A percentile compares a stretch with the other conserved stretches of the same genome.
Evolutionary conservation across 768 basidiomycete genomes (phyloP).

Genomic region (Candolleomyces efflorescens): DNA sequence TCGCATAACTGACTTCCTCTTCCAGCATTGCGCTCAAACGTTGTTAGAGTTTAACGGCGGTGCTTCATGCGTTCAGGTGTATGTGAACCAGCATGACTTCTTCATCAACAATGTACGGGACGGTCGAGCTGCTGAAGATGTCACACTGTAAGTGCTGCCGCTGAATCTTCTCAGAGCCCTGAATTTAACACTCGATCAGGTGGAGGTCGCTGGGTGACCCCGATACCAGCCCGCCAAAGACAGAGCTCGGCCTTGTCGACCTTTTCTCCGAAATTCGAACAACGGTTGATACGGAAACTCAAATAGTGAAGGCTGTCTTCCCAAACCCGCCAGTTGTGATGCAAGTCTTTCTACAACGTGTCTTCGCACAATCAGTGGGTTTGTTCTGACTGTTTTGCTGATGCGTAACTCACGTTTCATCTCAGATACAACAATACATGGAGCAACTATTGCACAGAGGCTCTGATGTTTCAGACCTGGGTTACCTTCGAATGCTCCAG

Average conservation of each 20-base stretch:
- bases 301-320: conserved; percentile 98
- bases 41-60: conserved; percentile 98
- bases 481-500: conserved; percentile 87
- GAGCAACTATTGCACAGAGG: conserved; percentile 82
- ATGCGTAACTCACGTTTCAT: not conserved
- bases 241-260: conserved; percentile 73
- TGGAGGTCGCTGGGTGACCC: conserved; percentile 84
- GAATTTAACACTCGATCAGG: conserved; percentile 34
- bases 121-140: conserved; percentile 49
- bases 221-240: conserved; percentile 67
- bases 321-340: conserved; percentile 95
- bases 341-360: conserved; percentile 96
- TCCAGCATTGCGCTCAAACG: conserved; percentile 94
- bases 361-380: conserved; percentile 94
- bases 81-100: conserved; percentile 99
- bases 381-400: not conserved
- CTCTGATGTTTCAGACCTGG: conserved; percentile 74
- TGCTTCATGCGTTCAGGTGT: conserved; percentile 93
- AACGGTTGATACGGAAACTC: conserved; percentile 93
- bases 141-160: conserved; percentile 42
- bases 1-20: not conserved
- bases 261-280: conserved; percentile 83
- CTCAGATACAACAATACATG: conserved; percentile 93
- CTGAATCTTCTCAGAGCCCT: not conserved
- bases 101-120: conserved; percentile 92